Base-by-base conservation (phyloP, 371 early-diverging fungal species). In the Conidiobolus incongruus region DNA sequence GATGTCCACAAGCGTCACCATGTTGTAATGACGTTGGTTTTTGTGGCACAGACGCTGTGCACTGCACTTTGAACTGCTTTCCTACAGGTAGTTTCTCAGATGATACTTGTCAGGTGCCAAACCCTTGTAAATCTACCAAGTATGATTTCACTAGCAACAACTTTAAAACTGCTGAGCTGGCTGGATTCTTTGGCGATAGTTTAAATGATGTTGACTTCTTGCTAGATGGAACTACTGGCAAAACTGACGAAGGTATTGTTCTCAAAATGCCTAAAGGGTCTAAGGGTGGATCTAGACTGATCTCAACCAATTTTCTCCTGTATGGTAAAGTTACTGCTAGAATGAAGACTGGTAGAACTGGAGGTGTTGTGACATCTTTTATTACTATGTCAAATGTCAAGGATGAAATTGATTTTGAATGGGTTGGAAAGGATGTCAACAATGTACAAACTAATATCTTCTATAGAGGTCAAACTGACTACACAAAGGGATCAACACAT, bases 401-500 rank as follows among this genome's bases (percentile, higher is more conserved):
- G 30, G 78, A 77, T 45, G 78, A 77, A 51, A 71, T 77, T 40
- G 78, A 77, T 51, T 77, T 70, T 56, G 78, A 80, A 59, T 63
- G 62, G 47, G 70, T 73, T 15, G 76, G 77, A 13, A 47, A 50
- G 3, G 54, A 66, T 46, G 54, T 57, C 10, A 36, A 53, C 2
- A 59, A 52, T 8, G 69, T 62, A 22, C 66, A 77, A 52, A 62
- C 75, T 41, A 75, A 75, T 61, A 69, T 62, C 50, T 78, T 70
- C 54, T 68, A 62, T 55, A 48, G 56, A 37, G 59, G 60, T 26
- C 36, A 53, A 29, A 53, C 34, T 8, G 47, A 39, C 16, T 39
- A 40, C n/a, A 31, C 21, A 2, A 20, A 31, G 4, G 39, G 39
- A 19, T 15, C 13, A 8, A 35, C 23, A 1, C 24, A 21, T 29